Evolutionary conservation across 306 rosid species (phyloP).

Genomic region (Spatholobus suberectus): DNA sequence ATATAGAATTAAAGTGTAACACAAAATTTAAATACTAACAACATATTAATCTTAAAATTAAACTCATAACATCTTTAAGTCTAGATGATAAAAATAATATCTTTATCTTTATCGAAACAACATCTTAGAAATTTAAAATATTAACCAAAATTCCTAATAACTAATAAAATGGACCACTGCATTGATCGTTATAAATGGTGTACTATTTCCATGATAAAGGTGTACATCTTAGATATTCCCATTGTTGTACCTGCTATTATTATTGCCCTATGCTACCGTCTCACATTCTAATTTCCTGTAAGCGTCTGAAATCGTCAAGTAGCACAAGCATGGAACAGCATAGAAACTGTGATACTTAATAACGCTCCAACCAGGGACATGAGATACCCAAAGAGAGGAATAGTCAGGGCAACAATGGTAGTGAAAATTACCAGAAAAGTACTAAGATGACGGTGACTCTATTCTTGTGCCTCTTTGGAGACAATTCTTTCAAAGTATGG

Average conservation of each 20-base stretch:
- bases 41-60: no score
- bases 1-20: no score
- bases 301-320: slow-evolving; percentile 67
- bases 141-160: no score
- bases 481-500: slow-evolving; percentile 53
- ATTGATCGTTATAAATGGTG: neutral
- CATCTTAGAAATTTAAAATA: no score
- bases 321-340: slow-evolving; percentile 73
- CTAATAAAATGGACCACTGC: no score
- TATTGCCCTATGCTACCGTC: slow-evolving; percentile 32
- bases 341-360: slow-evolving; percentile 64
- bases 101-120: no score
- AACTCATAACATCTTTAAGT: no score
- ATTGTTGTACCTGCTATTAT: slow-evolving; percentile 47
- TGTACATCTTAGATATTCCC: slow-evolving; percentile 57
- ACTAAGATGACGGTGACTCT: slow-evolving; percentile 38
- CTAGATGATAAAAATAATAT: no score
- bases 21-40: no score
- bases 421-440: slow-evolving; percentile 53
- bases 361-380: slow-evolving; percentile 79
- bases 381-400: slow-evolving; percentile 62
- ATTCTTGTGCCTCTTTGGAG: slow-evolving; percentile 47
- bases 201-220: slow-evolving; percentile 21
- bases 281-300: slow-evolving; percentile 46
- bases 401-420: slow-evolving; percentile 49